phyloP scores from a whole-genome alignment of 805 yeast genomes.

The Komagataella populi region DNA sequence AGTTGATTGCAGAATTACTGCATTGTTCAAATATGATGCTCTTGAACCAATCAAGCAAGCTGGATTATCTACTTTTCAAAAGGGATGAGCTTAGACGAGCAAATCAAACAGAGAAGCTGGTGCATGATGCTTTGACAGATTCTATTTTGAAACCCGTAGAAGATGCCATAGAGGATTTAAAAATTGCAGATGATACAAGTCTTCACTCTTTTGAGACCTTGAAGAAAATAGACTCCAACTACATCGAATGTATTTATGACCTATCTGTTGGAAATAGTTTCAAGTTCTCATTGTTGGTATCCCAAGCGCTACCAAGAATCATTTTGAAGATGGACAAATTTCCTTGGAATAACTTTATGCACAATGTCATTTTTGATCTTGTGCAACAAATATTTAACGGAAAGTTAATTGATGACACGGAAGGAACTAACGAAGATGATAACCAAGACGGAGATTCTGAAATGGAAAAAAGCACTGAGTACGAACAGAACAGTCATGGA shows the following conservation, averaged over 20 bases:
- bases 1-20: slow-evolving; percentile 80
- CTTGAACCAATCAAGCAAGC: slow-evolving; percentile 60
- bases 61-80: slow-evolving; percentile 45
- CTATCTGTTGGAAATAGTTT: slow-evolving; percentile 64
- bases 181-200: neutral
- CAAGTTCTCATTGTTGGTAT: slow-evolving; percentile 67
- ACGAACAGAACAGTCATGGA: neutral
- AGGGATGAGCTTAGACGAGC: slow-evolving; percentile 61
- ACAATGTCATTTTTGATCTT: slow-evolving; percentile 90
- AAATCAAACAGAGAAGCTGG: slow-evolving; percentile 24
- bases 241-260: slow-evolving; percentile 12
- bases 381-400: slow-evolving; percentile 92
- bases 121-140: slow-evolving; percentile 18
- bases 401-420: slow-evolving; percentile 20
- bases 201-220: neutral
- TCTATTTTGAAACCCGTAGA: slow-evolving; percentile 10
- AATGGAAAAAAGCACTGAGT: neutral
- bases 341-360: slow-evolving; percentile 97
- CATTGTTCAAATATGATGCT: slow-evolving; percentile 95
- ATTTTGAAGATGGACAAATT: slow-evolving; percentile 58
- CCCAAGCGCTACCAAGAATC: slow-evolving; percentile 47
- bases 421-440: slow-evolving; percentile 21
- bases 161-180: slow-evolving; percentile 2
- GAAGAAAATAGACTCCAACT: slow-evolving; percentile 4
- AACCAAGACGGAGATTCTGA: slow-evolving; percentile 20